Conservation (phyloP, 495 filamentous ascomycete genomes). For the Platismatia glauca region DNA sequence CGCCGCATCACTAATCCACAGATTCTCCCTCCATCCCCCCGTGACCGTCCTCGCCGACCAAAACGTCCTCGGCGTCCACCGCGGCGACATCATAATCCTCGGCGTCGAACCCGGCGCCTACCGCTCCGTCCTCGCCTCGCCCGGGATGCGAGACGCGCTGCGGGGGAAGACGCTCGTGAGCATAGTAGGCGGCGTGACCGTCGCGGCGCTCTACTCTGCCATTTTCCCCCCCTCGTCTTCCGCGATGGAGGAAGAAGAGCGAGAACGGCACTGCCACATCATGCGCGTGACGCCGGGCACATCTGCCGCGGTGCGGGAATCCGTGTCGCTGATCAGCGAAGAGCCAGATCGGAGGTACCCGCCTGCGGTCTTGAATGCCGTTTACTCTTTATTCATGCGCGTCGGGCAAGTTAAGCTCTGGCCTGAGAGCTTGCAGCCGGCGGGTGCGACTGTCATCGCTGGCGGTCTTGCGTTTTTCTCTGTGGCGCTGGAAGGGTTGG, state of each 20-base stretch:
- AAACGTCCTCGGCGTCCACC: conserved; percentile 19
- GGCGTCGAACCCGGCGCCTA: conserved; percentile 20
- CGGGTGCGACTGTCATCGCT: conserved; percentile 16
- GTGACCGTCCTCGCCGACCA: conserved; percentile 12
- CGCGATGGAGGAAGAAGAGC: background rate
- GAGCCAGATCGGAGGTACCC: background rate
- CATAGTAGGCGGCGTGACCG: conserved; percentile 20
- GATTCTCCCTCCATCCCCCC: background rate
- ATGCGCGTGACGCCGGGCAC: conserved; percentile 22
- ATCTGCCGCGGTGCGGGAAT: conserved; percentile 27
- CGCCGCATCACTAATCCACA: background rate
- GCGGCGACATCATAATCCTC: conserved; percentile 17
- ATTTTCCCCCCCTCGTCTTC: conserved; percentile 6
- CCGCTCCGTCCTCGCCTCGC: conserved; percentile 16
- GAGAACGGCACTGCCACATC: background rate
- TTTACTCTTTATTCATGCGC: conserved; percentile 25
- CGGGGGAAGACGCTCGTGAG: conserved; percentile 21
- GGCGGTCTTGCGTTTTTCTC: conserved; percentile 20
- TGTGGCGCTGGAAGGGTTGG: conserved; percentile 19
- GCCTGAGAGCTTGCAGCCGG: conserved; percentile 13
- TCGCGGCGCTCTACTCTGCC: conserved; percentile 8
- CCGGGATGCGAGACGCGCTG: conserved; percentile 21
- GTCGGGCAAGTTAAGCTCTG: conserved; percentile 26
- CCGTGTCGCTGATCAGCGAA: conserved; percentile 18
- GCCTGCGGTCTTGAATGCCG: background rate